These are phyloP conservation scores for Ceratocystiopsis brevicomis DNA, from an alignment of 2,329 filamentous ascomycete species.

Conservation along the genomic window DNA sequence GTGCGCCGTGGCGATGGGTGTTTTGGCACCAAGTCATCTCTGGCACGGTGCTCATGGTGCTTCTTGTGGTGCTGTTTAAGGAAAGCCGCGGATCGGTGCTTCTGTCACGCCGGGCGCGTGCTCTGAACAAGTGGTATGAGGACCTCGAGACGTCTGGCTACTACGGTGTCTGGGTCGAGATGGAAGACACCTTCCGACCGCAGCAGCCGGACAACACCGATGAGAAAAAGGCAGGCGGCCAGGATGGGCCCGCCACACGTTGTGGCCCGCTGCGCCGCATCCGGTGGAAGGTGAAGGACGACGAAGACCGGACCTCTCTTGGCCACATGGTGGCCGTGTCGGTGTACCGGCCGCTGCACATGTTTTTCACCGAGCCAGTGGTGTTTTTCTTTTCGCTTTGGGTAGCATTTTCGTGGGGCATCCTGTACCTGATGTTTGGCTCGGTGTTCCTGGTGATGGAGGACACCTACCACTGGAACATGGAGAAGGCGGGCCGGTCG, in stretches of 20 bases:
- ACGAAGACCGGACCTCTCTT: slow-evolving; percentile 56
- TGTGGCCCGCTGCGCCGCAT: slow-evolving; percentile 30
- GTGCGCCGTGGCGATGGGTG: slow-evolving; percentile 58
- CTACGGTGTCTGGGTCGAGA: slow-evolving; percentile 24
- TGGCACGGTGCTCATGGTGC: slow-evolving; percentile 40
- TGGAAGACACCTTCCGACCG: not conserved
- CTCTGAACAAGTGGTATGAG: slow-evolving; percentile 64
- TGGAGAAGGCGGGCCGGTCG: slow-evolving; percentile 48
- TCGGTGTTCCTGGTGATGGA: slow-evolving; percentile 63
- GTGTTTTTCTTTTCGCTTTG: slow-evolving; percentile 79
- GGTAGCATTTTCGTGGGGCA: slow-evolving; percentile 78
- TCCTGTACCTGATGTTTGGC: slow-evolving; percentile 70
- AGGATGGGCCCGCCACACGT: not conserved
- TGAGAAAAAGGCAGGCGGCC: no score
- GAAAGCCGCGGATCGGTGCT: slow-evolving; percentile 72
- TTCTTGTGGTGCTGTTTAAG: slow-evolving; percentile 52
- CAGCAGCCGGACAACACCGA: not conserved
- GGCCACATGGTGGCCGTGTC: slow-evolving; percentile 53
- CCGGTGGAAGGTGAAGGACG: slow-evolving; percentile 61
- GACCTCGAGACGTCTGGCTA: slow-evolving; percentile 45
- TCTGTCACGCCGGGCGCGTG: slow-evolving; percentile 52
- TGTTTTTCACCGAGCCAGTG: slow-evolving; percentile 57
- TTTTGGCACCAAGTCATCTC: slow-evolving; percentile 72
- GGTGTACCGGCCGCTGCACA: slow-evolving; percentile 57
- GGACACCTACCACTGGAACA: slow-evolving; percentile 46